Conservation (phyloP, 1,284 basidiomycete genomes). For the Sporisorium iseilematis-ciliati region DNA sequence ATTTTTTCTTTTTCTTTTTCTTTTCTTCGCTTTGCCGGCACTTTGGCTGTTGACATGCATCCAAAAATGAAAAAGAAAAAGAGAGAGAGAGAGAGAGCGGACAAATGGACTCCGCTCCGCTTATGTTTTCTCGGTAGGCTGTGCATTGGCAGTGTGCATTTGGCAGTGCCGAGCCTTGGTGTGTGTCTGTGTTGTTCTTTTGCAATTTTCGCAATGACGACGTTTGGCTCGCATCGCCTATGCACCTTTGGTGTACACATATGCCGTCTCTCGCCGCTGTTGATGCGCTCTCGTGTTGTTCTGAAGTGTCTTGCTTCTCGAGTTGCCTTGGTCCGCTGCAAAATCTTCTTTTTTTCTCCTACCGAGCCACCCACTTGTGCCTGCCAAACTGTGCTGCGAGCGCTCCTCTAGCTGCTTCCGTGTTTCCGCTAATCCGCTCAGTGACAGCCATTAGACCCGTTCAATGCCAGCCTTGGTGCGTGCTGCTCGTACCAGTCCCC, state of each 20-base stretch:
- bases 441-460: not conserved
- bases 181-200: not conserved
- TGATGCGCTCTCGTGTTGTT: not conserved
- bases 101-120: too few relatives aligned
- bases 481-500: not conserved
- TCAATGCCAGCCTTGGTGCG: too few relatives aligned
- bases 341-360: constrained; percentile 20
- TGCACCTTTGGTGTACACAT: not conserved
- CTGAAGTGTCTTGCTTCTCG: not conserved
- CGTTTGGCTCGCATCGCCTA: constrained; percentile 1
- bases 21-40: not conserved
- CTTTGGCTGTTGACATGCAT: not conserved
- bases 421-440: not conserved
- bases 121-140: too few relatives aligned
- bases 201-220: not conserved
- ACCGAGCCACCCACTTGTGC: constrained; percentile 5
- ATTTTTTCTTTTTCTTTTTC: not conserved
- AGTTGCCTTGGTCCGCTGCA: not conserved
- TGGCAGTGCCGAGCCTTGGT: not conserved
- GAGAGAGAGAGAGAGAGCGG: too few relatives aligned
- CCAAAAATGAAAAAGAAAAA: not conserved
- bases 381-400: constrained; percentile 9
- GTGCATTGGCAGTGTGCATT: not conserved
- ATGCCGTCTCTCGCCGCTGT: constrained; percentile 3
- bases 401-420: not conserved